Base-by-base conservation (phyloP, 176 grass and related monocot species). In the Aegilops speltoides region DNA sequence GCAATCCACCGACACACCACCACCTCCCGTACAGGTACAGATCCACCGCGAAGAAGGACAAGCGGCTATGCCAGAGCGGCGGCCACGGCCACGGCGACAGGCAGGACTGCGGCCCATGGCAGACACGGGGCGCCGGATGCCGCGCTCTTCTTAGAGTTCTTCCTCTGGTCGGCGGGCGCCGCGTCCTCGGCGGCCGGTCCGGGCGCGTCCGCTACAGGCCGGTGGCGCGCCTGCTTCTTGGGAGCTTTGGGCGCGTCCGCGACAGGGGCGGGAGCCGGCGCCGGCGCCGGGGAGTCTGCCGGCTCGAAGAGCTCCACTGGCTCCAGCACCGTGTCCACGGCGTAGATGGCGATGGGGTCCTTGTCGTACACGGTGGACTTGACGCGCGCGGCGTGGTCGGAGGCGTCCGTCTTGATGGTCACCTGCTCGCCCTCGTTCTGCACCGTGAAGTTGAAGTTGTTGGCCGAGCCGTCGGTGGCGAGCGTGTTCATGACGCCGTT, bases 401-500 rank as follows among this genome's bases (percentile, higher is more conserved):
- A 32, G 8, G 86, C 84, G 56, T 54, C 88, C 5, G 95, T 91
- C 79, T 88, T 52, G 14, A 95, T 81, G 36, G 89, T 91, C 46
- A 97, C 93, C 84, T 86, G 77, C 61, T 95, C 93, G 14, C 91
- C 95, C 40, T 82, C 66, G 66, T 97, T 93, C 93, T 95, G 93
- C 46, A 97, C 87, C 25, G 95, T 97, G 89, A 92, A 85, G 84
- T 95, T 97, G 89, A 86, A 97, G 87, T 93, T 93, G 75, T 75
- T 88, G 45, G 91, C 46, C 12, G 87, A 66, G 57, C 95, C 95
- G 67, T 97, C 95, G 28, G 95, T 97, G 85, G 95, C 95, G 20
- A 94, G 92, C 28, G 92, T 97, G 88, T 94, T 97, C 88, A 94
- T 90, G 80, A 92, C 88, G 19, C 94, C 95, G 38, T 97, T 97